phyloP scores from a whole-genome alignment of 805 yeast species.

The Nakazawaea ambrosiae region DNA sequence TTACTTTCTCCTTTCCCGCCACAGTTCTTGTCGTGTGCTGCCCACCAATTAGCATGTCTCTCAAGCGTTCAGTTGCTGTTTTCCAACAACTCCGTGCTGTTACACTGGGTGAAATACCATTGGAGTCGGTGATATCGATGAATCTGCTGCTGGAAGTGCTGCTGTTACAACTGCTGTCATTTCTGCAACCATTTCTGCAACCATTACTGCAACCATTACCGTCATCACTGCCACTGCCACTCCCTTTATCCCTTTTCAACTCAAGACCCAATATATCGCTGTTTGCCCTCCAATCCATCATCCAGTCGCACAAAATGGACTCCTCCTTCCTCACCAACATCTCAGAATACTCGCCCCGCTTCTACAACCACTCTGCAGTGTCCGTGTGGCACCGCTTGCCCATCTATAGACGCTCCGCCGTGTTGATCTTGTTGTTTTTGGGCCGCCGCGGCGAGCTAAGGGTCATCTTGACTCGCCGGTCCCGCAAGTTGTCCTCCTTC shows the following conservation, averaged over 20 bases:
- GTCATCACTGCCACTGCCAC: neutral
- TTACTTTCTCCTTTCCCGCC: no score
- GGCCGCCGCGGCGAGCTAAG: constrained; percentile 71
- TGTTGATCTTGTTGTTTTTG: constrained; percentile 63
- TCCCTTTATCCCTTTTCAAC: constrained; percentile 4
- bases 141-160: no score
- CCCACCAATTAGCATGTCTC: no score
- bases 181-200: neutral
- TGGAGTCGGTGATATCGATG: no score
- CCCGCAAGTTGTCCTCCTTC: constrained; percentile 60
- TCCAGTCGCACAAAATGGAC: constrained; percentile 23
- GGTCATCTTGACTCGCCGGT: constrained; percentile 73
- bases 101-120: no score
- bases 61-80: no score
- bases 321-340: constrained; percentile 28
- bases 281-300: constrained; percentile 9
- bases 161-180: no score
- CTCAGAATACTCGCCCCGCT: constrained; percentile 24
- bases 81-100: no score
- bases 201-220: neutral
- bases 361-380: constrained; percentile 22
- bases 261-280: constrained; percentile 8
- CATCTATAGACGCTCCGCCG: constrained; percentile 65
- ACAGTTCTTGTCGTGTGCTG: no score
- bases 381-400: constrained; percentile 66